Evolutionary conservation across 2,329 filamentous ascomycete genomes (phyloP), one percentile per base, ranked within the genome.

Genomic region (Trichoderma atroviride): DNA sequence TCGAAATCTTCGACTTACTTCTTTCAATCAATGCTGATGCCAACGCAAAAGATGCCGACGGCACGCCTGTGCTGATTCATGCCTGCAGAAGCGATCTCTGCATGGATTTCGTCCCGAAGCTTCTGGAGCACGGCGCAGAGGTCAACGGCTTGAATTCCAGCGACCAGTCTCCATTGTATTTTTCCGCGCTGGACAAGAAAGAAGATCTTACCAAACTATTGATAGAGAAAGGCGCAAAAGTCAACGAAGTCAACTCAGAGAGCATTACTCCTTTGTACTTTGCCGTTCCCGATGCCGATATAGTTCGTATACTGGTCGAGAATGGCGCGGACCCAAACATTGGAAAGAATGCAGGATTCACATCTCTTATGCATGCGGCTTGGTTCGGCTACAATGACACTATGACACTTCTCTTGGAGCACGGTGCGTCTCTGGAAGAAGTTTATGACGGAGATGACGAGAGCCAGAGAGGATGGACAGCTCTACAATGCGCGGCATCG

Each of bases 201-300:
- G 35, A 50, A 4, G 37, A 47, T 1, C 27, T 74, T 16, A 65
- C 73, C 4, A 58, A 71, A 40, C 35, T 71, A 3, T 19, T 75
- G 1, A 50, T 75, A 2, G 69, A 68, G 10, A 71, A 40, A 22
- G 69, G 71, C 9, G 72, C 72, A 9, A 69, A 74, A 14, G 69
- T 72, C 9, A 74, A 75, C 55, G 68, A 40, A 27, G 11, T 63
- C 24, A 68, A 16, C 33, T 50, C 29, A n/a, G 37, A n/a, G 5
- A 47, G 24, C 29, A 22, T 43, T 2, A 68, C 68, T 11, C 53
- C 70, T 35, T 27, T 71, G 16, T 71, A 64, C 33, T 63, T 58
- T 13, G 62, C 70, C 5, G 29, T 70, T 11, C 62, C 63, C 3
- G 40, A 68, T 3, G 6, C 37, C 11, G 58, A 43, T 5, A 64